These are phyloP conservation scores for Erigeron philadelphicus DNA, from an alignment of 140 eudicot genomes.

Conservation along the genomic window DNA sequence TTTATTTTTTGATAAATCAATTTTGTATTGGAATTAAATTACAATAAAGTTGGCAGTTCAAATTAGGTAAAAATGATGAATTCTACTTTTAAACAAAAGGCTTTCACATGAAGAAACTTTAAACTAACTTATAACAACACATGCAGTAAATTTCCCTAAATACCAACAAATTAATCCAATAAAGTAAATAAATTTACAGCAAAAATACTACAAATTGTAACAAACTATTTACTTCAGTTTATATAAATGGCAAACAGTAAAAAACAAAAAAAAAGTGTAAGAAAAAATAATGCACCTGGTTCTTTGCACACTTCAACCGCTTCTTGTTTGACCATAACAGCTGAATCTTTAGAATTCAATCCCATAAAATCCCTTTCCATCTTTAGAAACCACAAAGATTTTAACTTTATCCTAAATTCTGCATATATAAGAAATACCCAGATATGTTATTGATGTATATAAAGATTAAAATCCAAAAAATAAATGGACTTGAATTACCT, in stretches of 20 bases:
- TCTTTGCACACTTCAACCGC: constrained; percentile 39
- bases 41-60: constrained; percentile 6
- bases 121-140: constrained; percentile 27
- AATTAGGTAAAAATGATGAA: constrained; percentile 27
- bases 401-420: neutral
- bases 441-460: neutral
- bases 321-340: constrained; percentile 54
- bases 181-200: neutral
- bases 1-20: too few species aligned
- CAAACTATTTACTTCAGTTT: constrained; percentile 14
- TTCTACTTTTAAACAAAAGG: constrained; percentile 17
- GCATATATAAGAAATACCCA: neutral
- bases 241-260: neutral
- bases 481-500: constrained; percentile 17
- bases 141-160: constrained; percentile 23
- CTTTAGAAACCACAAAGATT: constrained; percentile 19
- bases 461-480: constrained; percentile 3
- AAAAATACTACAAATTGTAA: neutral
- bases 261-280: neutral
- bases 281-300: constrained; percentile 25
- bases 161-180: neutral
- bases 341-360: constrained; percentile 47
- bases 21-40: neutral
- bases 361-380: constrained; percentile 86
- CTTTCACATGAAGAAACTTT: constrained; percentile 28